Base-by-base conservation (phyloP, 2,329 filamentous ascomycete genomes). In the Monilinia fructicola region DNA sequence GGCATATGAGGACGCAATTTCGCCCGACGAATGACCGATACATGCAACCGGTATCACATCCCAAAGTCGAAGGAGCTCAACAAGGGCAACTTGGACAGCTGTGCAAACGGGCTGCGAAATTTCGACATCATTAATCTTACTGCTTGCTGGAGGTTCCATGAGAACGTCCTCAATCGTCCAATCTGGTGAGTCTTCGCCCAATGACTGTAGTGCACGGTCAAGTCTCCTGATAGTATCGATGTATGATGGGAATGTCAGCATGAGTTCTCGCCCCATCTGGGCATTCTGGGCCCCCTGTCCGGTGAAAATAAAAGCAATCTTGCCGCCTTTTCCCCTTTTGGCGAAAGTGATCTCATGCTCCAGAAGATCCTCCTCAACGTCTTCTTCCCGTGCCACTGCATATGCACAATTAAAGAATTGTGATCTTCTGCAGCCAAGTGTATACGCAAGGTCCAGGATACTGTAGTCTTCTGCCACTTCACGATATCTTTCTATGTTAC, bases 1-100 rank as follows among this genome's bases (percentile, higher is more conserved):
- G 0, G 80, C 76, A 65, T 80, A 83, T 0, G 81, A 80, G 1
- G 81, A 81, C 1, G 73, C 81, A 50, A 83, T 82, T 66, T 84
- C 82, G 7, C 82, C 82, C 40, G 75, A 78, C 0, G 80, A 82
- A 70, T 83, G 82, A 1, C 82, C 80, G 3, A 78, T 73, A 0
- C 81, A 79, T 2, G 73, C 76, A 0, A 66, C 52, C 0, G 80
- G 78, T 2, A 63, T 69, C 23, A 83, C 72, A 1, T 76, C 77
- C 75, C 77, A 81, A 2, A 78, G 77, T 23, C 76, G 38, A 0
- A 84, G 74, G 2, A 84, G 74, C 16, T 79, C 74, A 0, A 80
- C 78, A 1, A 84, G 70, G 0, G 77, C 68, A n/a, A 85, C 74
- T 71, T 85, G 83, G 3, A 85, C 68, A 0, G 81, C 80, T 0